Conservation (phyloP, 495 filamentous ascomycete genomes). For the Arthonia radiata region DNA sequence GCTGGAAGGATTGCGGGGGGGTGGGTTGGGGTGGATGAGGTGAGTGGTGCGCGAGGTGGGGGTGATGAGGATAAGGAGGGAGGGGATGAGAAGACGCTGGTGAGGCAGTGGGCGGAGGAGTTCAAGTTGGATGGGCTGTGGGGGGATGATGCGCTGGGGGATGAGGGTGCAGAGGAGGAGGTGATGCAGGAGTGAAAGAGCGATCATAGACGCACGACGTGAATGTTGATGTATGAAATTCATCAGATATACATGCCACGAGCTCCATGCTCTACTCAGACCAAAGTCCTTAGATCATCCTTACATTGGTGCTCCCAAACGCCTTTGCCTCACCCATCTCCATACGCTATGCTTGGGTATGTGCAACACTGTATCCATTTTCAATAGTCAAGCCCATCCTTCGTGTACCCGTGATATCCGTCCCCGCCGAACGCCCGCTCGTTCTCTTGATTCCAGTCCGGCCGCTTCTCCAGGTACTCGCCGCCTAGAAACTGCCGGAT, state of each 20-base stretch:
- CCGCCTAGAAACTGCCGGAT: conserved; percentile 25
- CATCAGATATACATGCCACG: too few relatives aligned
- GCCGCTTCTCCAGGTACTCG: conserved; percentile 20
- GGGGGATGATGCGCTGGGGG: conserved; percentile 32
- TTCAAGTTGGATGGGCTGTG: conserved; percentile 92
- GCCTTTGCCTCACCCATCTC: too few relatives aligned
- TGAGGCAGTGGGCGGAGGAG: conserved; percentile 81
- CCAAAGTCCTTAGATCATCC: too few relatives aligned
- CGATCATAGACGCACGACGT: too few relatives aligned
- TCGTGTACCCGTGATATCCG: conserved; percentile 18
- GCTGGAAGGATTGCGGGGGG: conserved; percentile 50
- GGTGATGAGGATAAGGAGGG: conserved; percentile 9
- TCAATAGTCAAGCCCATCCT: conserved; percentile 6
- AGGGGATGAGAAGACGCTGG: conserved; percentile 62
- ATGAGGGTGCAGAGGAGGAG: too few relatives aligned
- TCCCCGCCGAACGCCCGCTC: conserved; percentile 18
- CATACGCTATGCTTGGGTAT: too few relatives aligned
- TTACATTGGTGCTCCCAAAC: too few relatives aligned
- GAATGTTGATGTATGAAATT: too few relatives aligned
- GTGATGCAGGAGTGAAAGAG: too few relatives aligned
- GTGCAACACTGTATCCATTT: too few relatives aligned
- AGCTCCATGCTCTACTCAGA: too few relatives aligned
- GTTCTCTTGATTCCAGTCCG: conserved; percentile 12
- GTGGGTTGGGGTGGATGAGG: conserved; percentile 8
- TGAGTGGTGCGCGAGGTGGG: conserved; percentile 14